These are phyloP conservation scores for Stemphylium lycopersici DNA, from an alignment of 2,329 filamentous ascomycete species.

Conservation along the genomic window DNA sequence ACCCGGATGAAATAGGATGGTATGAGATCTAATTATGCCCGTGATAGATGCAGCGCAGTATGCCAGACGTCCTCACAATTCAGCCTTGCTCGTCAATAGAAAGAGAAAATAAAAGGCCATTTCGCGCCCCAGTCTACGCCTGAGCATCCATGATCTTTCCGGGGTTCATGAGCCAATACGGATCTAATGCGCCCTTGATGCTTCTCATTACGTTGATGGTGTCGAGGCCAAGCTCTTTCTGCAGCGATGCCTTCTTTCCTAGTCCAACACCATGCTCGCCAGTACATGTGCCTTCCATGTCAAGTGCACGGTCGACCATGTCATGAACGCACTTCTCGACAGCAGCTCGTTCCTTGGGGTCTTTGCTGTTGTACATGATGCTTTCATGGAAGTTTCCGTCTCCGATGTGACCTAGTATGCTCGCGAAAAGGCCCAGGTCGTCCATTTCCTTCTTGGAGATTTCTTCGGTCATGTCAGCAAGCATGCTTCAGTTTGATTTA, in stretches of 20 bases:
- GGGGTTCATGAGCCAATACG: slow-evolving; percentile 87
- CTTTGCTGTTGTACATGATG: slow-evolving; percentile 80
- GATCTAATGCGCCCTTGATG: slow-evolving; percentile 83
- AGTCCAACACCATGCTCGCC: slow-evolving; percentile 87
- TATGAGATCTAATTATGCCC: slow-evolving; percentile 2
- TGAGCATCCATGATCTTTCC: slow-evolving; percentile 81
- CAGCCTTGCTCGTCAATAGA: slow-evolving; percentile 5
- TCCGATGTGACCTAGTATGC: slow-evolving; percentile 86
- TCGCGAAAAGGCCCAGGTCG: slow-evolving; percentile 82
- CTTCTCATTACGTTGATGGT: slow-evolving; percentile 84
- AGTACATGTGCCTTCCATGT: slow-evolving; percentile 94
- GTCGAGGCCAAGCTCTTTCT: slow-evolving; percentile 79
- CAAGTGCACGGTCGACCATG: slow-evolving; percentile 88
- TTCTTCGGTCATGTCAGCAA: slow-evolving; percentile 58
- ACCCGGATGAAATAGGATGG: background rate
- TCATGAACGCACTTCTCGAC: slow-evolving; percentile 83
- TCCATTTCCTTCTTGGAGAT: slow-evolving; percentile 89
- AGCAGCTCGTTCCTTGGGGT: slow-evolving; percentile 72
- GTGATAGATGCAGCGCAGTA: slow-evolving; percentile 16
- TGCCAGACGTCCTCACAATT: slow-evolving; percentile 31
- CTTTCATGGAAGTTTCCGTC: slow-evolving; percentile 95
- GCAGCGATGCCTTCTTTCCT: slow-evolving; percentile 80
- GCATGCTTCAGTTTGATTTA: background rate
- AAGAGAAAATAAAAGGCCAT: background rate
- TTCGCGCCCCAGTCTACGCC: slow-evolving; percentile 12